Percentiles rank a stretch among this genome's conserved stretches.
Conservation (phyloP, 2,329 filamentous ascomycete species). For the Passalora sequoiae region DNA sequence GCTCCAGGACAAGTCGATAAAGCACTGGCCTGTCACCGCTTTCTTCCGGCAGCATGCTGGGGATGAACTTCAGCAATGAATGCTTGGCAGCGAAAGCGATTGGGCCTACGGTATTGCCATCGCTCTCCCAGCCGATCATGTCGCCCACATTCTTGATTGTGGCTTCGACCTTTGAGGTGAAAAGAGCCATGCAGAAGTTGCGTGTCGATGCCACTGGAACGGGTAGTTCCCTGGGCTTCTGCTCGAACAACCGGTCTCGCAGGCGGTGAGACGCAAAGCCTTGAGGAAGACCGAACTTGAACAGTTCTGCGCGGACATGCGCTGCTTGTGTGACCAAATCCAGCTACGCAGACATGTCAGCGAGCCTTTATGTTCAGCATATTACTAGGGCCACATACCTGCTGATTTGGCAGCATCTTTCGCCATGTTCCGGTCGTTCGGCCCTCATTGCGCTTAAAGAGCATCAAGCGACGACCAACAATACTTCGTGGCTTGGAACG, state of each 20-base stretch:
- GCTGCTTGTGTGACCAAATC: not conserved
- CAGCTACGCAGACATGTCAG: not conserved
- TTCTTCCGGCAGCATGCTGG: not conserved
- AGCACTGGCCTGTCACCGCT: not conserved
- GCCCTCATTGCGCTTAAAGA: not conserved
- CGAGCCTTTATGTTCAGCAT: not conserved
- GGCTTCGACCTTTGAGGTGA: slow-evolving; percentile 1
- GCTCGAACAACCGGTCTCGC: not conserved
- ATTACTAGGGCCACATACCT: not conserved
- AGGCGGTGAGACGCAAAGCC: not conserved
- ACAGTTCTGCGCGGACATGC: not conserved
- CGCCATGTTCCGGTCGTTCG: not conserved
- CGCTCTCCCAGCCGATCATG: not conserved
- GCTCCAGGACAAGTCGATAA: slow-evolving; percentile 1
- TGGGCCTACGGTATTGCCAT: not conserved
- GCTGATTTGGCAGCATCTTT: too few relatives aligned
- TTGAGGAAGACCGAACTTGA: not conserved
- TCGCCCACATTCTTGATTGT: not conserved
- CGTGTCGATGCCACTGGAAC: not conserved
- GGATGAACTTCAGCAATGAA: not conserved
- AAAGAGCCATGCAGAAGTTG: not conserved
- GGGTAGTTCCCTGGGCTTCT: not conserved
- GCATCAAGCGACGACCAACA: not conserved
- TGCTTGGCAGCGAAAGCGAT: not conserved
- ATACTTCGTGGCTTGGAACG: not conserved